Conservation (phyloP, 2,329 filamentous ascomycete species). For the Chlorencoelia australis region DNA sequence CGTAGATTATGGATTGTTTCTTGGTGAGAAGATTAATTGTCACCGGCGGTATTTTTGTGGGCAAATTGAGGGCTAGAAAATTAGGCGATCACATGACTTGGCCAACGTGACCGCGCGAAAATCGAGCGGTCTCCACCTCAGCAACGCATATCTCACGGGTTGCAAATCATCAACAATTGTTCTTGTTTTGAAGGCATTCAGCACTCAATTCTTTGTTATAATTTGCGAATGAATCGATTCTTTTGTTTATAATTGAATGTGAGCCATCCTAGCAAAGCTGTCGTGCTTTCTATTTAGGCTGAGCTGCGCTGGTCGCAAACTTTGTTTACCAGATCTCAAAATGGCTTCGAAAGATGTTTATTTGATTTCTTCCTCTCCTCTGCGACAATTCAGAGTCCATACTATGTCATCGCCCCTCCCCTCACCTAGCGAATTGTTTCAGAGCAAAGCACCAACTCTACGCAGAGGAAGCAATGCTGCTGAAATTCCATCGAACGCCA, state of each 20-base stretch:
- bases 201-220: too few relatives aligned
- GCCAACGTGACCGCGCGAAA: too few relatives aligned
- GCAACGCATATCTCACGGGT: too few relatives aligned
- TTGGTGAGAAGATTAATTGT: neutral
- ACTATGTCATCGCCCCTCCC: conserved; percentile 31
- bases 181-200: too few relatives aligned
- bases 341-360: conserved; percentile 31
- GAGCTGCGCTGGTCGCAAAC: conserved; percentile 19
- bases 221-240: too few relatives aligned
- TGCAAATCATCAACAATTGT: too few relatives aligned
- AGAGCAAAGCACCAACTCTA: conserved; percentile 26
- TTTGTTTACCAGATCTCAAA: conserved; percentile 13
- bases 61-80: too few relatives aligned
- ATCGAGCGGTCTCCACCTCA: too few relatives aligned
- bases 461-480: conserved; percentile 30
- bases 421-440: conserved; percentile 38
- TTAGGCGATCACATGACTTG: too few relatives aligned
- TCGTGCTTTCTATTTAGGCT: conserved; percentile 15
- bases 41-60: too few relatives aligned
- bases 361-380: conserved; percentile 15
- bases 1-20: neutral
- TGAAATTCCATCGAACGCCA: conserved; percentile 30
- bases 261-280: conserved; percentile 12
- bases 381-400: conserved; percentile 12
- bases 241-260: too few relatives aligned